Conservation (phyloP, 306 rosid genomes). For the Begonia masoniana region DNA sequence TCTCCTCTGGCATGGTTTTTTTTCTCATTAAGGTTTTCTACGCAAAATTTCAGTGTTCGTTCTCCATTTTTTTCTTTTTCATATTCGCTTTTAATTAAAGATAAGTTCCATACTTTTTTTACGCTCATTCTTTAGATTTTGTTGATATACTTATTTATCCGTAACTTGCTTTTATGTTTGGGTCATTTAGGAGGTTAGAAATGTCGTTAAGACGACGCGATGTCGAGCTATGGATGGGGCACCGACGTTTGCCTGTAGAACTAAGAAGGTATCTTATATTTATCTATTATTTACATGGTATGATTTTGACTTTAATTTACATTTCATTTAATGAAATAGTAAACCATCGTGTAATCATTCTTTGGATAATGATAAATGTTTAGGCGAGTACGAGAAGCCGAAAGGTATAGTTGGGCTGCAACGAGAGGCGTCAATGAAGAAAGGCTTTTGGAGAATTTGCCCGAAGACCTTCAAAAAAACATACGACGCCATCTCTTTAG, state of each 20-base stretch:
- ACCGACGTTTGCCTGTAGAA: slow-evolving; percentile 57
- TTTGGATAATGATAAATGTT: background rate
- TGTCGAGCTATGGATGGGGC: slow-evolving; percentile 90
- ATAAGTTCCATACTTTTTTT: too few relatives aligned
- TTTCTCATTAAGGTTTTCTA: too few relatives aligned
- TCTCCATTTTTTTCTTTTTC: too few relatives aligned
- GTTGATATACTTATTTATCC: too few relatives aligned
- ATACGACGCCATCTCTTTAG: slow-evolving; percentile 69
- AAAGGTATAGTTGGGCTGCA: slow-evolving; percentile 77
- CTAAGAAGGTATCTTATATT: slow-evolving; percentile 33
- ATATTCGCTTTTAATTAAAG: too few relatives aligned
- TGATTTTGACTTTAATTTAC: too few relatives aligned
- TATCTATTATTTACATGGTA: background rate
- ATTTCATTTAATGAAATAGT: too few relatives aligned
- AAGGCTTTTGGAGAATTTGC: slow-evolving; percentile 57
- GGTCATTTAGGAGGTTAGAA: slow-evolving; percentile 48
- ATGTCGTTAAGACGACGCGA: slow-evolving; percentile 72
- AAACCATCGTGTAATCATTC: too few relatives aligned
- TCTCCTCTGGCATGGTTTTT: too few relatives aligned
- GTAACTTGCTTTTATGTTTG: background rate
- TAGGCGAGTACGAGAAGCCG: slow-evolving; percentile 69
- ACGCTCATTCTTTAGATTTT: too few relatives aligned
- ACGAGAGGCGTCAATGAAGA: slow-evolving; percentile 93
- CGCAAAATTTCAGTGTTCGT: too few relatives aligned
- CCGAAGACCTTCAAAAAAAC: slow-evolving; percentile 73